Base-by-base conservation (phyloP, 1,284 basidiomycete species). In the Tausonia pullulans region DNA sequence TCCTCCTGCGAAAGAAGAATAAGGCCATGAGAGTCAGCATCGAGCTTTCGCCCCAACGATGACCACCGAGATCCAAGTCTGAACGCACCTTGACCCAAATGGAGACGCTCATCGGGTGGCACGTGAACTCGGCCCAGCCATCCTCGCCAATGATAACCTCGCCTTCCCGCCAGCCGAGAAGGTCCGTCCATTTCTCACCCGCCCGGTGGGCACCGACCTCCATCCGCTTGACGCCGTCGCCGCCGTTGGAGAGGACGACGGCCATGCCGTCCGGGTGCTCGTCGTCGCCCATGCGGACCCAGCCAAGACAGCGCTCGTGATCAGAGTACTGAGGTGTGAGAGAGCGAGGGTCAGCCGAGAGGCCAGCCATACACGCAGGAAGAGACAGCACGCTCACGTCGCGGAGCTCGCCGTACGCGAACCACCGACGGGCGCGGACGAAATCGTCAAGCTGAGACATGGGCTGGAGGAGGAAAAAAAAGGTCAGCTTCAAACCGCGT, bases 131-230 rank as follows among this genome's bases (percentile, higher is more conserved):
- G 48, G 77, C 81, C 79, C 79, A 81, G 1, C 81, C 82, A 67
- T 83, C 81, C 45, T 82, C 79, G 44, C 76, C 80, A 54, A 83
- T 80, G 27, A 72, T 75, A 61, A 82, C 75, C 69, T 81, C 80
- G 57, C 79, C 81, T 60, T 78, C 71, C 64, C 76, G 73, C 82
- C 82, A 83, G 8, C 81, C 81, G 39, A 83, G 73, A 27, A 80
- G 69, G 69, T 83, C 82, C 2, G 80, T 80, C 81, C 81, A 83
- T 48, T 75, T 77, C 72, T 82, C 80, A 13, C 80, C 80, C 3
- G 77, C 78, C 69, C 80, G 81, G 52, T 80, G 78, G 58, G 76
- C 77, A 63, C 79, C 79, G 58, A 81, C 76, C 67, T 81, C 79
- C 73, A 79, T 75, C 64, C 74, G 73, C 73, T 82, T 81, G 11